Conservation (phyloP, 371 early-diverging fungal genomes). For the Capniomyces stellatus region DNA sequence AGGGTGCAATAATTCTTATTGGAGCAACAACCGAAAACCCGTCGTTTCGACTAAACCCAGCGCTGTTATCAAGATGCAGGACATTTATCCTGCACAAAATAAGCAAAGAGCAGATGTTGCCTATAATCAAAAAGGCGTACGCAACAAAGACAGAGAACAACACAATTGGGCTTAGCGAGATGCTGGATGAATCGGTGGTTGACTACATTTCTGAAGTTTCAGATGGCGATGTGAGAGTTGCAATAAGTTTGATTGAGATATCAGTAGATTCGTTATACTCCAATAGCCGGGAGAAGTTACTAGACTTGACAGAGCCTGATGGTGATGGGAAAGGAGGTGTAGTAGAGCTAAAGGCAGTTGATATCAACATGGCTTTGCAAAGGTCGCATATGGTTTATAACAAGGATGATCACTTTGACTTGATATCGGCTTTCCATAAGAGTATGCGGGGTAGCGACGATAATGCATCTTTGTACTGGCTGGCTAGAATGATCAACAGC, state of each 20-base stretch:
- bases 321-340: background rate
- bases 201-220: constrained; percentile 16
- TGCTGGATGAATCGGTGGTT: constrained; percentile 7
- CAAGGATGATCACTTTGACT: constrained; percentile 76
- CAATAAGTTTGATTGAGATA: constrained; percentile 24
- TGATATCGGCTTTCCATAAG: constrained; percentile 76
- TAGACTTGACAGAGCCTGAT: constrained; percentile 5
- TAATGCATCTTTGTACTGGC: constrained; percentile 68
- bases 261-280: constrained; percentile 35
- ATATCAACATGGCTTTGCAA: constrained; percentile 41
- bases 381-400: constrained; percentile 64
- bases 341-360: constrained; percentile 26
- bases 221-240: constrained; percentile 23
- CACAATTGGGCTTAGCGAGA: constrained; percentile 6
- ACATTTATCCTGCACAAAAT: constrained; percentile 56
- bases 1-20: constrained; percentile 54
- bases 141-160: constrained; percentile 14
- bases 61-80: constrained; percentile 60
- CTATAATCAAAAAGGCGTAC: constrained; percentile 38
- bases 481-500: constrained; percentile 69
- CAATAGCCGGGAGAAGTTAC: background rate
- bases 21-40: constrained; percentile 87
- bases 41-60: constrained; percentile 64
- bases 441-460: constrained; percentile 61
- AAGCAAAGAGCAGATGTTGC: constrained; percentile 29